Base-by-base conservation (phyloP, 208 protist genomes). In the Trypanosoma lewisi region DNA sequence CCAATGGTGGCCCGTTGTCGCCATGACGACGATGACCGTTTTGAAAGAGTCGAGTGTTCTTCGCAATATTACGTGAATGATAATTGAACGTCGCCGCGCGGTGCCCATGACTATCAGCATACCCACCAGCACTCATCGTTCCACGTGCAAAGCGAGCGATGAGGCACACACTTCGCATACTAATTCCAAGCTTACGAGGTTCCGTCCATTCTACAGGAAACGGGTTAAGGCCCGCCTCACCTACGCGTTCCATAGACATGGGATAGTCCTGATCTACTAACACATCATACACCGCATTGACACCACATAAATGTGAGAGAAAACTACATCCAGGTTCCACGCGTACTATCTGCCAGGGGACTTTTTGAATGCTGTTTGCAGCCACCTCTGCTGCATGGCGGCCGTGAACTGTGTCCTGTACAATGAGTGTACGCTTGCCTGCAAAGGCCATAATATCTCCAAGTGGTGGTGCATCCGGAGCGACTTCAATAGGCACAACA, bases 171-270 rank as follows among this genome's bases (percentile, higher is more conserved):
- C 80, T 85, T n/a, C 77, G 83, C 85, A 95, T 93, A 5, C 79
- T 78, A 23, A 95, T 82, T 14, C 89, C 85, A 31, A 95, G 73
- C 65, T 93, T 93, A 7, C 86, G 77, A 9, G 84, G 86, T 69
- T 95, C 85, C 14, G 84, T 84, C 86, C 89, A 95, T 41, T 84
- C 79, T n/a, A 95, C 85, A 0, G 89, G 85, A 65, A 95, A 93
- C 19, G 89, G 89, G 72, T 95, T 95, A 19, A 95, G 59, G n/a
- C 89, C 89, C 8, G 77, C 67, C 57, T 91, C 85, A 11, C 82
- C 85, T 12, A 95, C 60, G 5, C 82, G 78, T 52, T 95, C 84
- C 73, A 95, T 81, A 25, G 85, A 89, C 12, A 74, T 65, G 41
- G 84, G 83, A 53, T 89, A 95, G 72, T 95, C 89, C 62, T 89